Evolutionary conservation across 148 eudicot genomes (phyloP).

Genomic region (Chenopodium formosanum): DNA sequence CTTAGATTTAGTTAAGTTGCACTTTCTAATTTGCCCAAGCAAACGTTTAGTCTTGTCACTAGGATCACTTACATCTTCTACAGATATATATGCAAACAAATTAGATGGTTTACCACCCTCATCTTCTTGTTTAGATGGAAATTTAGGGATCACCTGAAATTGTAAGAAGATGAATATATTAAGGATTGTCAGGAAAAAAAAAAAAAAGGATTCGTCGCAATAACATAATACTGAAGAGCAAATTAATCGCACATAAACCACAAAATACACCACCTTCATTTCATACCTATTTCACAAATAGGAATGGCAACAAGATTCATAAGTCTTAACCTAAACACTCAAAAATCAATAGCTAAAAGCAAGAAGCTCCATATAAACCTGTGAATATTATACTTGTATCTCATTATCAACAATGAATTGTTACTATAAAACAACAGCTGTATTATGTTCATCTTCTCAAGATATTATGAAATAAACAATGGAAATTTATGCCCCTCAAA

Average conservation of each 20-base stretch:
- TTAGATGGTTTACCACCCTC: conserved; percentile 37
- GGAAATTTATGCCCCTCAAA: neutral
- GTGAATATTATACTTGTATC: neutral
- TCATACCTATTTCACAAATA: neutral
- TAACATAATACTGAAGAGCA: neutral
- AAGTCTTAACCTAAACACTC: neutral
- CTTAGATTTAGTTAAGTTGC: conserved; percentile 62
- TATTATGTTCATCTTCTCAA: neutral
- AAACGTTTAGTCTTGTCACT: conserved; percentile 27
- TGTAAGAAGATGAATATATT: neutral
- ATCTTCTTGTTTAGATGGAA: conserved; percentile 34
- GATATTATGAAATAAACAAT: neutral
- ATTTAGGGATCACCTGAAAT: conserved; percentile 70
- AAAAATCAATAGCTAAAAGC: neutral
- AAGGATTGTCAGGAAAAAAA: neutral
- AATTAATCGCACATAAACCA: neutral
- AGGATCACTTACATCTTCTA: conserved; percentile 36
- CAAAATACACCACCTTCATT: neutral
- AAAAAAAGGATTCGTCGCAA: neutral
- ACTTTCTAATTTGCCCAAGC: conserved; percentile 56
- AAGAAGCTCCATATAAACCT: neutral
- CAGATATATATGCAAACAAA: conserved; percentile 65
- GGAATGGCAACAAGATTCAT: neutral
- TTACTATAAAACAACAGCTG: neutral
- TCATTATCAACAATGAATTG: neutral